Conservation (phyloP, 2,329 filamentous ascomycete genomes). For the Colletotrichum sp. region DNA sequence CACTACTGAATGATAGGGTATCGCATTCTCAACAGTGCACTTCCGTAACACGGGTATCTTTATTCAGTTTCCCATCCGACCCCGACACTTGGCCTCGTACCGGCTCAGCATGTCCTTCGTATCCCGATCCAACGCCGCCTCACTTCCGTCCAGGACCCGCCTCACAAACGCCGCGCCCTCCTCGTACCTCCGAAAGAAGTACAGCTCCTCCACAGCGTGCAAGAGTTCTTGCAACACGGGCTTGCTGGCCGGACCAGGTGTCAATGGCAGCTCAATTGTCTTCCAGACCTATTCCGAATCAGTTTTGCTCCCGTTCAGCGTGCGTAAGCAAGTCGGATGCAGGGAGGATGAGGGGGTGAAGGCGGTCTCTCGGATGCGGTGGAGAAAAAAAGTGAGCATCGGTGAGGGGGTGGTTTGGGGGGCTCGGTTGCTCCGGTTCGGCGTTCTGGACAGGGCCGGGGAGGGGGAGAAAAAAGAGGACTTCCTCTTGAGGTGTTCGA, state of each 20-base stretch:
- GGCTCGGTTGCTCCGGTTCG: not conserved
- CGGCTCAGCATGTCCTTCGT: slow-evolving; percentile 41
- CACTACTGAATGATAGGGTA: not conserved
- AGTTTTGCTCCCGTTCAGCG: not conserved
- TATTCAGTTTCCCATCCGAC: slow-evolving; percentile 26
- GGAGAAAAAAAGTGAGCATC: not conserved
- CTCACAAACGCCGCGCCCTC: slow-evolving; percentile 49
- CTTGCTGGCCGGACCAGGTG: slow-evolving; percentile 41
- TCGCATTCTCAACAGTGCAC: not conserved
- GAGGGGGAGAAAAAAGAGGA: not conserved
- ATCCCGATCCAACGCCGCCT: slow-evolving; percentile 46
- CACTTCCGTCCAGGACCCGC: slow-evolving; percentile 35
- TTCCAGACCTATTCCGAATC: slow-evolving; percentile 45
- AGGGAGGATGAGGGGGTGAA: not conserved
- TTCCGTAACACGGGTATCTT: not conserved
- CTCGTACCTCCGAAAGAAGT: slow-evolving; percentile 54
- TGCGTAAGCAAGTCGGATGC: not conserved
- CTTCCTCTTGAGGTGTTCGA: not conserved
- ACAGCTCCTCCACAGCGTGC: slow-evolving; percentile 63
- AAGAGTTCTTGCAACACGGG: slow-evolving; percentile 54
- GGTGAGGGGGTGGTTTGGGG: not conserved
- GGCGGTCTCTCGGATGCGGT: not conserved
- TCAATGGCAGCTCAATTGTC: slow-evolving; percentile 45
- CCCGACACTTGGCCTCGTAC: slow-evolving; percentile 48
- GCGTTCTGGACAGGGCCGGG: not conserved